Conservation (phyloP, 164 flowering plant genomes). For the Buxus sempervirens region DNA sequence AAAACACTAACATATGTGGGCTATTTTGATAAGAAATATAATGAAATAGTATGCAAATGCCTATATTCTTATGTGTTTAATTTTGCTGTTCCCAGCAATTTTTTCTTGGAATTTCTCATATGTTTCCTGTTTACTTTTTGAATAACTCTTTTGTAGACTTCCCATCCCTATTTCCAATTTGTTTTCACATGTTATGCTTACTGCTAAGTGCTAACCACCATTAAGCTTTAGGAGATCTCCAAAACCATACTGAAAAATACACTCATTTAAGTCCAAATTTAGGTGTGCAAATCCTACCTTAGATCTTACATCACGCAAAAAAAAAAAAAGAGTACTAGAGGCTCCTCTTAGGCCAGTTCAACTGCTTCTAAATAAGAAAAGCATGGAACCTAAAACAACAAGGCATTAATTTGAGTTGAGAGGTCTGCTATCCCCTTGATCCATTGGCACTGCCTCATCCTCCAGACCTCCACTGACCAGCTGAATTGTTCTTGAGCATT, state of each 20-base stretch:
- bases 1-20: too few relatives aligned
- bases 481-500: too few relatives aligned
- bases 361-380: too few relatives aligned
- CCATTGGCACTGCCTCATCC: too few relatives aligned
- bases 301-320: conserved; percentile 87
- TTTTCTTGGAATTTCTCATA: not conserved
- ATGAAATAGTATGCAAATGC: not conserved
- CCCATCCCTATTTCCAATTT: not conserved
- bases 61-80: not conserved
- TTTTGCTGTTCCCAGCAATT: not conserved
- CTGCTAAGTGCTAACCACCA: not conserved
- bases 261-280: not conserved
- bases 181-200: not conserved
- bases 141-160: not conserved
- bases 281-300: conserved; percentile 52
- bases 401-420: too few relatives aligned
- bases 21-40: too few relatives aligned
- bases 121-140: not conserved
- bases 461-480: too few relatives aligned
- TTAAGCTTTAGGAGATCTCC: not conserved
- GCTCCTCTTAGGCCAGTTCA: too few relatives aligned
- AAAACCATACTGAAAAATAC: not conserved
- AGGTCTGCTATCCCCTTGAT: too few relatives aligned
- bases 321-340: too few relatives aligned
- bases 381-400: too few relatives aligned